Conservation (phyloP, 2,329 filamentous ascomycete species). For the Diaporthe aspalathi region DNA sequence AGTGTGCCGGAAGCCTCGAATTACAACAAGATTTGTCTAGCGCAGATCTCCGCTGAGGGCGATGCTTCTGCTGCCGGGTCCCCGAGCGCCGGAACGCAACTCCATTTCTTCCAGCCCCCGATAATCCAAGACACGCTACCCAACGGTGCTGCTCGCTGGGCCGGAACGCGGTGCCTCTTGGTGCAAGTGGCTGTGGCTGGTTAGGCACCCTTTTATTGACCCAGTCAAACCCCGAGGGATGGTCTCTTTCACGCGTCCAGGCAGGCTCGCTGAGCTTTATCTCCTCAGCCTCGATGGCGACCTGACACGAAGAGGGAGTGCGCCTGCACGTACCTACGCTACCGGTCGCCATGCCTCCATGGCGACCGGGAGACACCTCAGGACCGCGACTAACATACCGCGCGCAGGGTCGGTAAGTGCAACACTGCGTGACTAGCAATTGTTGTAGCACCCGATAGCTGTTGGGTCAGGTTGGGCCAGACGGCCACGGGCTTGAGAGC, state of each 20-base stretch:
- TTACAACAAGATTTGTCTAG: conserved; percentile 28
- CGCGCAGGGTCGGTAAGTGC: conserved; percentile 14
- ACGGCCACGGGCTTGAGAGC: conserved; percentile 12
- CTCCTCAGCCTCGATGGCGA: neutral
- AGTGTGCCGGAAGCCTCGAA: conserved; percentile 22
- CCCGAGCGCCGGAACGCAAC: conserved; percentile 27
- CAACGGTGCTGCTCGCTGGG: conserved; percentile 23
- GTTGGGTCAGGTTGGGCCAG: conserved; percentile 17
- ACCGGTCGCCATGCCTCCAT: conserved; percentile 15
- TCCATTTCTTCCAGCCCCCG: conserved; percentile 34
- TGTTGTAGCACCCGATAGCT: conserved; percentile 16
- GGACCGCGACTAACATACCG: neutral
- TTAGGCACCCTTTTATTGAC: conserved; percentile 1
- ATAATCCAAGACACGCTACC: conserved; percentile 24
- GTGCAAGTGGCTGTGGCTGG: conserved; percentile 17
- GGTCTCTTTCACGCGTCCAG: neutral
- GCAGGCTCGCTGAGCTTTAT: conserved; percentile 15
- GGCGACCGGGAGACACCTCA: neutral
- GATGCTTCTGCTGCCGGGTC: conserved; percentile 29
- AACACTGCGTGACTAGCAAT: conserved; percentile 29
- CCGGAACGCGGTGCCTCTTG: conserved; percentile 15
- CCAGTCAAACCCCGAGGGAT: conserved; percentile 1
- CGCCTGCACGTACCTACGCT: conserved; percentile 4
- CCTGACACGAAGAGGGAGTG: neutral
- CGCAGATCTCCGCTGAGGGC: conserved; percentile 27